Percentiles rank a stretch among this genome's conserved stretches.
Evolutionary conservation across 352 stramenopile genomes (phyloP).

Genomic region (Lagenidium giganteum): DNA sequence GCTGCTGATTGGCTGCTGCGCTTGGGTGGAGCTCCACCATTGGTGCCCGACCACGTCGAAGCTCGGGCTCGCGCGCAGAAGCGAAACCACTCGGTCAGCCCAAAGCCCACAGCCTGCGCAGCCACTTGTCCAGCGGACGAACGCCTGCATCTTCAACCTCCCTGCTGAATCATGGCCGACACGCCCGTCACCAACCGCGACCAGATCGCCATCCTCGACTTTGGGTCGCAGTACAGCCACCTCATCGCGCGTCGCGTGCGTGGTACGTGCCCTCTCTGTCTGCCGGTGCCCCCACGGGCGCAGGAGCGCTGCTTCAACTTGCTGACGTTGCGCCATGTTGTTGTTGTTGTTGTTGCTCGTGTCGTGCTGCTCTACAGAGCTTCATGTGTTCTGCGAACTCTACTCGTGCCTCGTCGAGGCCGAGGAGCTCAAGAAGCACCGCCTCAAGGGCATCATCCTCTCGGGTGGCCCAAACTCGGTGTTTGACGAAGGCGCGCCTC

Average conservation of each 20-base stretch:
- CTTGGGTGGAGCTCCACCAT: no score
- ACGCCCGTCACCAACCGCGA: conserved; percentile 84
- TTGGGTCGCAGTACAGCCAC: conserved; percentile 99
- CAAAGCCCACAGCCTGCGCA: no score
- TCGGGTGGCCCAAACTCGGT: conserved; percentile 93
- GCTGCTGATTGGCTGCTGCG: conserved; percentile 16
- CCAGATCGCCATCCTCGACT: conserved; percentile 99
- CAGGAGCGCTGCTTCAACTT: no score
- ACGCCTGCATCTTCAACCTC: conserved; percentile 4
- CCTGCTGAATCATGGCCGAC: conserved; percentile 41
- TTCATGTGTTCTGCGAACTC: conserved; percentile 98
- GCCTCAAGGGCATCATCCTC: conserved; percentile 95
- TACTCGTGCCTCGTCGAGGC: conserved; percentile 95
- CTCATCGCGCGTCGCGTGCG: conserved; percentile 98
- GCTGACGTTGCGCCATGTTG: not conserved
- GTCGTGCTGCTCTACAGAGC: no score
- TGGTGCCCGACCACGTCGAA: no score
- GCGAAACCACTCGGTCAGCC: not conserved
- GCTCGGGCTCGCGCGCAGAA: conserved; percentile 2
- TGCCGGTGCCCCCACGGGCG: conserved; percentile 24
- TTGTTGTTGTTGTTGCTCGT: conserved; percentile 7
- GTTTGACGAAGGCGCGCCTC: conserved; percentile 94
- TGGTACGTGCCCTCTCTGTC: conserved; percentile 26
- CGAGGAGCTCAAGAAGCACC: conserved; percentile 86
- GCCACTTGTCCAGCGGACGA: conserved; percentile 8